Evolutionary conservation across 1,139 yeast species (phyloP).

Genomic region (Lodderomyces oxycetoniae): DNA sequence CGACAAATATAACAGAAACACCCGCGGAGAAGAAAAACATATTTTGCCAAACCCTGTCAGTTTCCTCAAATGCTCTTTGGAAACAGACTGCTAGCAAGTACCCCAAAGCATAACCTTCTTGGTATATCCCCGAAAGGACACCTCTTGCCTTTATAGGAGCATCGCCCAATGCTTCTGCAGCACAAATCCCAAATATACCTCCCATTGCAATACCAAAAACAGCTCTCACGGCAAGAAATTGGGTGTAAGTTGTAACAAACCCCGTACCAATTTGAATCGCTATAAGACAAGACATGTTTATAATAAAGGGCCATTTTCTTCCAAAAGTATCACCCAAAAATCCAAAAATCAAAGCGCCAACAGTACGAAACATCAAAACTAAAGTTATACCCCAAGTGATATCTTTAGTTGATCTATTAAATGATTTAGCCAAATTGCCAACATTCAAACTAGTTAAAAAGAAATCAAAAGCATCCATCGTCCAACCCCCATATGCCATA

Average conservation of each 20-base stretch:
- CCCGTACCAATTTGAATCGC: conserved; percentile 40
- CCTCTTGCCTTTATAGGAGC: conserved; percentile 37
- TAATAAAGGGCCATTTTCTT: conserved; percentile 36
- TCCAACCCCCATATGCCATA: conserved; percentile 37
- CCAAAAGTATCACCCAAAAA: conserved; percentile 35
- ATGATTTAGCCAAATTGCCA: conserved; percentile 25
- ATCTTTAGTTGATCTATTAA: conserved; percentile 24
- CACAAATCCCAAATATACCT: conserved; percentile 36
- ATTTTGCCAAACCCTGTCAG: conserved; percentile 34
- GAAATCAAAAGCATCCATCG: conserved; percentile 43
- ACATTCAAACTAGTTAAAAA: conserved; percentile 36
- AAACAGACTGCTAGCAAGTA: conserved; percentile 39
- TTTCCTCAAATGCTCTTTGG: conserved; percentile 36
- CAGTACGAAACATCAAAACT: conserved; percentile 42
- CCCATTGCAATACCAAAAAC: conserved; percentile 44
- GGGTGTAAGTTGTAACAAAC: conserved; percentile 33
- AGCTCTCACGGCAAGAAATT: conserved; percentile 39
- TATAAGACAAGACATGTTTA: conserved; percentile 27
- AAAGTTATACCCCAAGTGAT: conserved; percentile 44
- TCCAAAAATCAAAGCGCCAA: conserved; percentile 40
- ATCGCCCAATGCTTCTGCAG: conserved; percentile 38
- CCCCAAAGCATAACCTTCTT: conserved; percentile 39
- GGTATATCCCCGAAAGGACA: conserved; percentile 35
- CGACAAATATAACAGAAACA: conserved; percentile 34
- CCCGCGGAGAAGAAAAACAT: conserved; percentile 43